Percentiles rank a stretch among this genome's conserved stretches.
These are phyloP conservation scores for Tripterygium wilfordii DNA, from an alignment of 177 flowering plant genomes.

Conservation along the genomic window DNA sequence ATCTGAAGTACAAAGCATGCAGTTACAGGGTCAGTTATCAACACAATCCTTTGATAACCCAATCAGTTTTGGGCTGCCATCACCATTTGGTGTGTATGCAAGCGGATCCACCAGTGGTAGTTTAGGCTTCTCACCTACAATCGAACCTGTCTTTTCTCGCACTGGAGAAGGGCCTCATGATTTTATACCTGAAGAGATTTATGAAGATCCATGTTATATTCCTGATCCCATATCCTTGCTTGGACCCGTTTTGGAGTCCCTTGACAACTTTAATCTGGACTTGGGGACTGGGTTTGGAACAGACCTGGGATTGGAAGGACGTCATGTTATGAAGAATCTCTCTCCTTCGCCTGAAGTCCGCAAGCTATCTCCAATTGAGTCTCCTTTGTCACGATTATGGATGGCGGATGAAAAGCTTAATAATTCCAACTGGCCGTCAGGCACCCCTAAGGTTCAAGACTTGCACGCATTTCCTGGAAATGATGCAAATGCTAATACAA, in stretches of 20 bases:
- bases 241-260: constrained; percentile 95
- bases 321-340: constrained; percentile 35
- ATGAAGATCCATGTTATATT: constrained; percentile 90
- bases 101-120: constrained; percentile 29
- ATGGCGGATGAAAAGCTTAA: constrained; percentile 51
- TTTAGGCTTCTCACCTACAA: constrained; percentile 37
- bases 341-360: constrained; percentile 40
- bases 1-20: constrained; percentile 31
- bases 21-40: constrained; percentile 26
- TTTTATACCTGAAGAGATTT: constrained; percentile 59
- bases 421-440: constrained; percentile 25
- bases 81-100: constrained; percentile 48
- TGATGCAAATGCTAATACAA: constrained; percentile 30
- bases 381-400: constrained; percentile 67
- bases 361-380: constrained; percentile 88
- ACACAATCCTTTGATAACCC: constrained; percentile 50
- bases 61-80: constrained; percentile 55
- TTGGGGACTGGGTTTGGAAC: constrained; percentile 43
- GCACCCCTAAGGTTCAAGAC: constrained; percentile 38
- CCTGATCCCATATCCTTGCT: constrained; percentile 86
- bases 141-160: constrained; percentile 41
- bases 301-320: constrained; percentile 34
- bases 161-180: constrained; percentile 38
- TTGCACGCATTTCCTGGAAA: constrained; percentile 22
- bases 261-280: constrained; percentile 77